Percentiles rank a stretch among this genome's conserved stretches.
Conservation (phyloP, 352 stramenopile genomes). For the Pythium apleroticum region DNA sequence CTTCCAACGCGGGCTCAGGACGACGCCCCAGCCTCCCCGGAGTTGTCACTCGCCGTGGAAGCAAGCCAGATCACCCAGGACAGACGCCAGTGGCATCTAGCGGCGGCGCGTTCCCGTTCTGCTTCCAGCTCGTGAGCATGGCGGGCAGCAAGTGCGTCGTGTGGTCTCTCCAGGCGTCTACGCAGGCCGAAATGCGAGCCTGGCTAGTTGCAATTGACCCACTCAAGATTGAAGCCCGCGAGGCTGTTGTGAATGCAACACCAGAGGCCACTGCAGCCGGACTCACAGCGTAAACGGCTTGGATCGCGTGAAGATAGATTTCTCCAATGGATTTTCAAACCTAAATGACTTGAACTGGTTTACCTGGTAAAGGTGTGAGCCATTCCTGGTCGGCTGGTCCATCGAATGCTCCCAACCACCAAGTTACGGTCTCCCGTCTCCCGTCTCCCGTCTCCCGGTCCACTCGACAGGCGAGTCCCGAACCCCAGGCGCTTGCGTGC, state of each 20-base stretch:
- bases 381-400: too few relatives aligned
- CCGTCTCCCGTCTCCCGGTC: too few relatives aligned
- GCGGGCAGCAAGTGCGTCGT: conserved; percentile 50
- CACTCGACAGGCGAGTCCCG: too few relatives aligned
- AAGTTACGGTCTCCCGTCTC: too few relatives aligned
- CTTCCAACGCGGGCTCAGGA: neutral
- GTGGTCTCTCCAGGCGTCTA: conserved; percentile 79
- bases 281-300: conserved; percentile 34
- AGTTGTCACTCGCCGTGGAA: conserved; percentile 11
- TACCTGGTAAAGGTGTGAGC: too few relatives aligned
- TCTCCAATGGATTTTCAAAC: too few relatives aligned
- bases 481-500: too few relatives aligned
- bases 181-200: conserved; percentile 53
- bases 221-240: conserved; percentile 54
- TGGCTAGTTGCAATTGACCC: conserved; percentile 75
- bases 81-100: neutral
- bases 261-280: conserved; percentile 7
- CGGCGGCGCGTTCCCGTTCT: conserved; percentile 45
- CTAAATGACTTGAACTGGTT: too few relatives aligned
- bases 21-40: conserved; percentile 16
- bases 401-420: too few relatives aligned
- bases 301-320: too few relatives aligned
- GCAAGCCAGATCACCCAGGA: neutral
- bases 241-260: conserved; percentile 21
- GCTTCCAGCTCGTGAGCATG: conserved; percentile 66